Base-by-base conservation (phyloP, 495 filamentous ascomycete species). In the Lasiosphaeriaceae sp. region DNA sequence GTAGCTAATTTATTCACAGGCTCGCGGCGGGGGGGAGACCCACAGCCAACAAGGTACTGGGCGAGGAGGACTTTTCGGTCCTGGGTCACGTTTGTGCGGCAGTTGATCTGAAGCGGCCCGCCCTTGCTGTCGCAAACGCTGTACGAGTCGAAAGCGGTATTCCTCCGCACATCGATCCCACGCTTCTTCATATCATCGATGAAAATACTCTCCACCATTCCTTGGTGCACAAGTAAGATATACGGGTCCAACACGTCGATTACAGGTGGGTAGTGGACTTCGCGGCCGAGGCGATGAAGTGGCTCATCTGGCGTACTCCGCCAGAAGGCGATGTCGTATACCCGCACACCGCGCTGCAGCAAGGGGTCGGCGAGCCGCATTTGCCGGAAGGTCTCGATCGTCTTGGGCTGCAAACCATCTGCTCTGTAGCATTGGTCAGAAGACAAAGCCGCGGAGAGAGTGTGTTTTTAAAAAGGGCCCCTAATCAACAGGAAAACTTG, bases 251-350 rank as follows among this genome's bases (percentile, higher is more conserved):
- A 72, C 11, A 88, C 80, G 59, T 89, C 87, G 29, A 89, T 84
- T 6, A 85, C 72, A 23, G 79, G 77, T 0, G 60, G 75, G 67
- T 62, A 88, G 67, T 63, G 80, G 59, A 64, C 73, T 57, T 63
- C 77, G 26, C 84, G 79, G 24, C 75, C 79, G 7, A 76, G 80
- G 45, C 84, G 79, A 41, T 74, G 73, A 31, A 87, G 72, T 2
- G 77, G 67, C 29, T 71, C 62, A 22, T 79, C 74, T n/a, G 77
- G 66, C 5, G 83, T 83, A 17, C 83, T 84, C 68, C 84, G 79
- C 87, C 86, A 90, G 61, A 87, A 89, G 23, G 80, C 74, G 58
- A 89, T 89, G 59, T 90, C 86, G 65, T 85, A 87, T 17, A 90
- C 79, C 23, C 80, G 81, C 16, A 82, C 86, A 3, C 80, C 86